Evolutionary conservation across 1,284 basidiomycete genomes (phyloP).

Genomic region (Ustilago shanxiensis): DNA sequence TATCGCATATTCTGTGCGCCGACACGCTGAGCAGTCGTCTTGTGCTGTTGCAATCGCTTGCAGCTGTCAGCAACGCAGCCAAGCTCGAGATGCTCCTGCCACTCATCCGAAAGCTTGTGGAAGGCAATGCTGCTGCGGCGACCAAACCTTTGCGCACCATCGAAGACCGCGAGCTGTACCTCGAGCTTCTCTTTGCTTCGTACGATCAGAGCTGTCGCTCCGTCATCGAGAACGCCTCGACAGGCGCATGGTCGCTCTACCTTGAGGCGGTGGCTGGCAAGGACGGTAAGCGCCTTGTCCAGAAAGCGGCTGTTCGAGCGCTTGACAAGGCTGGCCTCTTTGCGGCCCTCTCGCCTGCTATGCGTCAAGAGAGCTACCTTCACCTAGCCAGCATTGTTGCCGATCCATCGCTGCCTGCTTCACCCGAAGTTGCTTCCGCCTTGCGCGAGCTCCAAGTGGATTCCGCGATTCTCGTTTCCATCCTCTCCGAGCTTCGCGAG

Average conservation of each 20-base stretch:
- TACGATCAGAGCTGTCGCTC: constrained; percentile 74
- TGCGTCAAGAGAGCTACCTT: constrained; percentile 75
- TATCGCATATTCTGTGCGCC: constrained; percentile 83
- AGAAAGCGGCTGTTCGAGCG: constrained; percentile 63
- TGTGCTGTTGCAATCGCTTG: constrained; percentile 76
- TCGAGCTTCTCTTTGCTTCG: constrained; percentile 74
- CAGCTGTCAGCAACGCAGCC: constrained; percentile 76
- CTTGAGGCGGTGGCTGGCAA: constrained; percentile 32
- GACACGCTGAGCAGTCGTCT: constrained; percentile 74
- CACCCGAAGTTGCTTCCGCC: constrained; percentile 41
- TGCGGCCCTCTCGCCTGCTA: constrained; percentile 73
- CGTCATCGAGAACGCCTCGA: constrained; percentile 74
- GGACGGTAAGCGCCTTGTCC: constrained; percentile 32
- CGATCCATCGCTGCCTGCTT: constrained; percentile 38
- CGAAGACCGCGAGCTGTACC: constrained; percentile 68
- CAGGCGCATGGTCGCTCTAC: constrained; percentile 43
- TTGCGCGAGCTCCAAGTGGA: constrained; percentile 56
- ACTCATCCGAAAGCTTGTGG: constrained; percentile 73
- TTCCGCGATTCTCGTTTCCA: constrained; percentile 74
- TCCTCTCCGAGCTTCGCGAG: constrained; percentile 76
- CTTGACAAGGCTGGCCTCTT: constrained; percentile 75
- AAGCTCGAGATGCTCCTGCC: constrained; percentile 79
- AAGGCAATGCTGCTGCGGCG: constrained; percentile 9
- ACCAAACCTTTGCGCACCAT: constrained; percentile 20
- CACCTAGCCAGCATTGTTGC: constrained; percentile 70